phyloP scores from a whole-genome alignment of 208 protist genomes.

The Balamuthia mandrillaris region DNA sequence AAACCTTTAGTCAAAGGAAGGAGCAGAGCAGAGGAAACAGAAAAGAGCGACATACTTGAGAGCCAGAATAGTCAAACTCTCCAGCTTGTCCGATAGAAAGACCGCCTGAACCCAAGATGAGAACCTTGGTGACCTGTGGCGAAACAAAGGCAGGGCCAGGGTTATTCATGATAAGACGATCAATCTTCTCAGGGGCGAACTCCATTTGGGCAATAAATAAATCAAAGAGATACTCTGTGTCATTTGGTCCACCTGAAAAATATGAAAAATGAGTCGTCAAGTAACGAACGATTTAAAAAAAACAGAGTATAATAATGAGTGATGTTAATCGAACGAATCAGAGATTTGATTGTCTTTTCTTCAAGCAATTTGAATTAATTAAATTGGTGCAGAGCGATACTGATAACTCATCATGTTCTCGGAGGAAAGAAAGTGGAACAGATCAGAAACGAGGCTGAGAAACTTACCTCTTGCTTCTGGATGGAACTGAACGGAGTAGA shows the following conservation, averaged over 20 bases:
- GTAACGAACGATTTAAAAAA: no score
- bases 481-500: conserved; percentile 97
- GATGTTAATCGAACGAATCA: no score
- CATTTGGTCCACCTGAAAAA: conserved; percentile 81
- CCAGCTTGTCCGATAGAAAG: conserved; percentile 87
- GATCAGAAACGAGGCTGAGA: no score
- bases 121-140: conserved; percentile 55
- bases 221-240: conserved; percentile 97
- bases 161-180: background rate
- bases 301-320: no score
- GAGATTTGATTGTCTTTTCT: no score
- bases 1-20: background rate
- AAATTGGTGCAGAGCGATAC: no score
- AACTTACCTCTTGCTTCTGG: conserved; percentile 82
- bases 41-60: no score
- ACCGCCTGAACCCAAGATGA: conserved; percentile 66
- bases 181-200: conserved; percentile 12
- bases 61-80: conserved; percentile 98
- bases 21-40: no score
- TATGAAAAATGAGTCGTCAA: background rate
- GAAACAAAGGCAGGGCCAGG: background rate
- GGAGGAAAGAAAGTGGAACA: no score
- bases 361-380: no score
- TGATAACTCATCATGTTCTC: no score
- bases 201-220: conserved; percentile 81